These are phyloP conservation scores for Ambrosia trifida DNA, from an alignment of 129 eudicot genomes.

Conservation along the genomic window DNA sequence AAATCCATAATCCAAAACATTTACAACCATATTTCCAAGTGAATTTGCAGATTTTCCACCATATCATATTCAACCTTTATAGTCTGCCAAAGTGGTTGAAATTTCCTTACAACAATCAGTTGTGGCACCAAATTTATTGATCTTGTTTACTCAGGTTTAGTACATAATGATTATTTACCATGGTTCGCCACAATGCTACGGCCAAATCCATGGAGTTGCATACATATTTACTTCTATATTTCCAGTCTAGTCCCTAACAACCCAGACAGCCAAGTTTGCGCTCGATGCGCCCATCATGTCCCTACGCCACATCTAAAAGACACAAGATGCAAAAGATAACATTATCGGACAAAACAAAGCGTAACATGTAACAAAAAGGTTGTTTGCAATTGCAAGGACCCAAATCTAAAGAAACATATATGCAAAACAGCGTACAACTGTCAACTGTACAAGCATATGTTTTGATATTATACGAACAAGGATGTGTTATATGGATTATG, in stretches of 20 bases:
- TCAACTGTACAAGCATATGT: not conserved
- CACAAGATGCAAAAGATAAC: slow-evolving; percentile 39
- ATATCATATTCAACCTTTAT: slow-evolving; percentile 1
- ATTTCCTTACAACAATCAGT: no score
- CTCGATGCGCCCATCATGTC: slow-evolving; percentile 50
- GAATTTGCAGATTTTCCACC: slow-evolving; percentile 4
- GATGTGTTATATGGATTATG: slow-evolving; percentile 1
- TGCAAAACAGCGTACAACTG: not conserved
- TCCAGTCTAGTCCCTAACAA: slow-evolving; percentile 21
- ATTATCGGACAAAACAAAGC: slow-evolving; percentile 5
- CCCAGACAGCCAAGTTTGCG: slow-evolving; percentile 48
- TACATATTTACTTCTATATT: slow-evolving; percentile 19
- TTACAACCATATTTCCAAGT: slow-evolving; percentile 10
- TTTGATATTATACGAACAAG: not conserved
- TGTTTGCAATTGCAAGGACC: not conserved
- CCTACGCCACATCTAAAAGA: slow-evolving; percentile 77
- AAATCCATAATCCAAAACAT: slow-evolving; percentile 22
- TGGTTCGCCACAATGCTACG: not conserved
- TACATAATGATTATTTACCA: slow-evolving; percentile 4
- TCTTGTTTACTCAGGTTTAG: not conserved
- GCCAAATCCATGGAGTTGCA: not conserved
- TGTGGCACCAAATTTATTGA: not conserved
- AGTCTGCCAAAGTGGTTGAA: not conserved
- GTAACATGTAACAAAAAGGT: not conserved
- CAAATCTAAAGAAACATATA: not conserved